Evolutionary conservation across 805 yeast genomes (phyloP).

Genomic region (Ogataea zsoltii): DNA sequence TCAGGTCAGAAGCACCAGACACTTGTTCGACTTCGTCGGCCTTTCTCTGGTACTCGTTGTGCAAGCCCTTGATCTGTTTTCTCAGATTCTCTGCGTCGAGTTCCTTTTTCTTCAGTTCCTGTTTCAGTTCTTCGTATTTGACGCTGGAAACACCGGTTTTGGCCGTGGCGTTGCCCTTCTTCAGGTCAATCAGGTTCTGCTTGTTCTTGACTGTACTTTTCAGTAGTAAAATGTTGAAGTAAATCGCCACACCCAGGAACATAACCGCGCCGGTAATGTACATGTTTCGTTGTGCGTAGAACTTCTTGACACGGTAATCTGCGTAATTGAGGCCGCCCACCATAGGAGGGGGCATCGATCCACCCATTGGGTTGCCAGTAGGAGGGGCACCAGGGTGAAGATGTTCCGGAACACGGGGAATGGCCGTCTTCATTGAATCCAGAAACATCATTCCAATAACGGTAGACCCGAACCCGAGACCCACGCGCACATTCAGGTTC

Average conservation of each 20-base stretch:
- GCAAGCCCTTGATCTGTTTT: constrained; percentile 45
- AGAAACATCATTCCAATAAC: constrained; percentile 46
- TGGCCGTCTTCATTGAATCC: constrained; percentile 40
- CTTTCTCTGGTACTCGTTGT: constrained; percentile 42
- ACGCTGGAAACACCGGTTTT: constrained; percentile 36
- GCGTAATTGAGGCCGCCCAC: constrained; percentile 19
- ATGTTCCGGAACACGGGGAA: constrained; percentile 18
- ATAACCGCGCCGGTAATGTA: constrained; percentile 56
- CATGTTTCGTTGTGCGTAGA: constrained; percentile 58
- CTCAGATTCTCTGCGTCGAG: constrained; percentile 36
- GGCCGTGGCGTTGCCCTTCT: constrained; percentile 38
- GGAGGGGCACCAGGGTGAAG: constrained; percentile 7
- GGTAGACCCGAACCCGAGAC: constrained; percentile 39
- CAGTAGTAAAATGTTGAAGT: constrained; percentile 44
- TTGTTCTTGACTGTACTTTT: constrained; percentile 44
- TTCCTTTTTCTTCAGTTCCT: constrained; percentile 19
- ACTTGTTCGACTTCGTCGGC: constrained; percentile 19
- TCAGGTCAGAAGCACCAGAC: not conserved
- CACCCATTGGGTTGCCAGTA: not conserved
- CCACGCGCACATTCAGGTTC: constrained; percentile 42
- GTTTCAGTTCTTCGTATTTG: constrained; percentile 22
- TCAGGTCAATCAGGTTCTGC: constrained; percentile 21
- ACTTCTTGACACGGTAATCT: constrained; percentile 45
- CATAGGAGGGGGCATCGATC: constrained; percentile 11
- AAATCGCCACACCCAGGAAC: constrained; percentile 46